Base-by-base conservation (phyloP, 306 rosid genomes). In the Cicer chorassanicum region DNA sequence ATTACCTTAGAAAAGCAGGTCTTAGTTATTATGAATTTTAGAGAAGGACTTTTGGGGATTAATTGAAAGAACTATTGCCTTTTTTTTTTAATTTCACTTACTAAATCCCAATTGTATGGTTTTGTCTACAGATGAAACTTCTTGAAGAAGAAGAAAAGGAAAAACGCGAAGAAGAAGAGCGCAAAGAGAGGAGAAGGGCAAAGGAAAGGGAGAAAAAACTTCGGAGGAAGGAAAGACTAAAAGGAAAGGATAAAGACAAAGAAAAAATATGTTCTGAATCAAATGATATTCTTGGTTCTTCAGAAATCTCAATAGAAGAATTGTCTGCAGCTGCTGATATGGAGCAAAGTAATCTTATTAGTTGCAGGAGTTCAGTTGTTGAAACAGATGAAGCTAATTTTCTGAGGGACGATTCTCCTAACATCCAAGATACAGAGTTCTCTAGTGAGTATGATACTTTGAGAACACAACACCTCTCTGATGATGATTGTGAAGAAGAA, bases 121-220 rank as follows among this genome's bases (percentile, higher is more conserved):
- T 73, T 85, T 79, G 71, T 70, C 40, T 82, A 34, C 88, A 95
- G 99, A 89, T 81, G 86, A 95, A 95, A 80, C 99, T 95, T 88
- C 93, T 95, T 85, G 98, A 95, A 82, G 99, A 95, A 85, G 99
- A 95, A 88, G 99, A 95, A 88, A 89, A 90, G 87, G 99, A 92
- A 82, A 95, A 90, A 76, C 98, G 97, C 45, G 98, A 92, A 83
- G 99, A 92, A 83, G 95, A 95, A 82, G 99, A 92, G 79, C 97
- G 99, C 81, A 95, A 87, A 78, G 99, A 95, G 87, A 87, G 97
- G 80, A 95, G 89, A 72, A 86, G 93, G 79, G 70, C 88, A 77
- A 95, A 92, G 83, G 99, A 95, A 84, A 85, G 92, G 82, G 99
- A 90, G 90, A 95, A 92, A 79, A 95, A 92, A 74, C 84, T 90